Percentiles rank a stretch among this genome's conserved stretches.
These are phyloP conservation scores for Scheffersomyces amazonensis DNA, from an alignment of 805 yeast species.

Conservation along the genomic window DNA sequence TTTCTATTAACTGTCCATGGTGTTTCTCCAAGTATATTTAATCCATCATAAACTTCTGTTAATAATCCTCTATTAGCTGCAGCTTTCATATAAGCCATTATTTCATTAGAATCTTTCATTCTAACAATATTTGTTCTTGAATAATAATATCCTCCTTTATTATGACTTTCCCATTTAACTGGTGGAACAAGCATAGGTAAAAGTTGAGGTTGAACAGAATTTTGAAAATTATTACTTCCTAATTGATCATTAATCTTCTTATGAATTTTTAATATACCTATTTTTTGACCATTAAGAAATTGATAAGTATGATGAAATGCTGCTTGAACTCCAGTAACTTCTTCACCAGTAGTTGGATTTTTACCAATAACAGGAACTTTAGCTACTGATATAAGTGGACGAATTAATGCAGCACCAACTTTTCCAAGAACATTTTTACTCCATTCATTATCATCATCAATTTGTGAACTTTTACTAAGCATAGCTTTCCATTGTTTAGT, in stretches of 20 bases:
- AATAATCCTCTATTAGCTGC: slow-evolving; percentile 71
- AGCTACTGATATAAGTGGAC: slow-evolving; percentile 77
- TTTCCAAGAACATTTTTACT: slow-evolving; percentile 43
- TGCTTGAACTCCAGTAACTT: slow-evolving; percentile 62
- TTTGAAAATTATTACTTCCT: slow-evolving; percentile 61
- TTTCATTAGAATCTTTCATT: slow-evolving; percentile 84
- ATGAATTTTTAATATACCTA: slow-evolving; percentile 82
- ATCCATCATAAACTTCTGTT: slow-evolving; percentile 69
- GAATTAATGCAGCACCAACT: slow-evolving; percentile 76
- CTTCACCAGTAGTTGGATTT: slow-evolving; percentile 64
- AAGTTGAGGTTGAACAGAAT: slow-evolving; percentile 77
- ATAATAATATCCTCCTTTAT: slow-evolving; percentile 81
- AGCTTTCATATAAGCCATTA: slow-evolving; percentile 80
- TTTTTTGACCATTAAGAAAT: slow-evolving; percentile 69
- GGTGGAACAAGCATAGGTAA: slow-evolving; percentile 93
- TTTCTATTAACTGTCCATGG: slow-evolving; percentile 88
- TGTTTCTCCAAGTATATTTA: slow-evolving; percentile 81
- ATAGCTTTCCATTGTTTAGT: slow-evolving; percentile 47
- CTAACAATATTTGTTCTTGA: slow-evolving; percentile 66
- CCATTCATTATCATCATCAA: slow-evolving; percentile 20
- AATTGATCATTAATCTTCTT: slow-evolving; percentile 61
- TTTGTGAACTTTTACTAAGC: slow-evolving; percentile 17
- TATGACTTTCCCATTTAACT: slow-evolving; percentile 80
- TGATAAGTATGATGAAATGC: slow-evolving; percentile 90
- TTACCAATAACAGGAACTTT: slow-evolving; percentile 73